phyloP scores from a whole-genome alignment of 805 yeast species.

The Kuraishia capsulata region DNA sequence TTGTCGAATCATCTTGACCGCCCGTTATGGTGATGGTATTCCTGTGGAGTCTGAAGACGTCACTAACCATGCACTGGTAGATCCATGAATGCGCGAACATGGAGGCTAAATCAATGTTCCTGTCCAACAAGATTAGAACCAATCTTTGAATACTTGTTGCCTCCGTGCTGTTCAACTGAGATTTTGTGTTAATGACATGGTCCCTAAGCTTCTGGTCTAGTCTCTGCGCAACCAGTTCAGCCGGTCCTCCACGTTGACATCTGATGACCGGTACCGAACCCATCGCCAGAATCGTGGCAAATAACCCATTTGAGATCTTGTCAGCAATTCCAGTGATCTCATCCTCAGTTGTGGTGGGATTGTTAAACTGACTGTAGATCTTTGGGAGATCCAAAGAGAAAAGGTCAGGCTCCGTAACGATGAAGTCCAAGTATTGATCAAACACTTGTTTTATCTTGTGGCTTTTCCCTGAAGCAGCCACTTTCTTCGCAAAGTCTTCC shows the following conservation, averaged over 20 bases:
- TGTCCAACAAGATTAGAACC: slow-evolving; percentile 75
- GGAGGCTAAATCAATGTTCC: slow-evolving; percentile 83
- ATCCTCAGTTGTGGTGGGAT: slow-evolving; percentile 66
- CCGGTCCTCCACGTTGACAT: slow-evolving; percentile 89
- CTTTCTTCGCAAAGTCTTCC: slow-evolving; percentile 82
- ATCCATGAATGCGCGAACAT: slow-evolving; percentile 98
- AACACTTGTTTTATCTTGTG: slow-evolving; percentile 75
- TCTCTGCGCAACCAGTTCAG: slow-evolving; percentile 85
- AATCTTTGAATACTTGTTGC: slow-evolving; percentile 44
- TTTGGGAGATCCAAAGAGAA: slow-evolving; percentile 66
- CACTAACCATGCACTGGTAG: slow-evolving; percentile 92
- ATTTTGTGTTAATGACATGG: slow-evolving; percentile 64
- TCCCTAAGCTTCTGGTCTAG: slow-evolving; percentile 81
- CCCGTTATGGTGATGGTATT: slow-evolving; percentile 69
- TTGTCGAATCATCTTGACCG: slow-evolving; percentile 25
- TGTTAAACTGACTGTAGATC: slow-evolving; percentile 62
- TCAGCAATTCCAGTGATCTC: slow-evolving; percentile 62
- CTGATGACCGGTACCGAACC: slow-evolving; percentile 84
- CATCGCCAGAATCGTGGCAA: slow-evolving; percentile 68
- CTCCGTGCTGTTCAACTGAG: slow-evolving; percentile 10
- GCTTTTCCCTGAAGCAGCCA: slow-evolving; percentile 64
- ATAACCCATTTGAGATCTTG: slow-evolving; percentile 68
- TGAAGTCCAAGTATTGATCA: slow-evolving; percentile 88
- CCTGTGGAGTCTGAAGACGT: slow-evolving; percentile 73
- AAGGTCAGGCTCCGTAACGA: slow-evolving; percentile 87